Evolutionary conservation across 805 yeast genomes (phyloP), one percentile per base, ranked within the genome.

Genomic region (Metschnikowia cubensis): DNA sequence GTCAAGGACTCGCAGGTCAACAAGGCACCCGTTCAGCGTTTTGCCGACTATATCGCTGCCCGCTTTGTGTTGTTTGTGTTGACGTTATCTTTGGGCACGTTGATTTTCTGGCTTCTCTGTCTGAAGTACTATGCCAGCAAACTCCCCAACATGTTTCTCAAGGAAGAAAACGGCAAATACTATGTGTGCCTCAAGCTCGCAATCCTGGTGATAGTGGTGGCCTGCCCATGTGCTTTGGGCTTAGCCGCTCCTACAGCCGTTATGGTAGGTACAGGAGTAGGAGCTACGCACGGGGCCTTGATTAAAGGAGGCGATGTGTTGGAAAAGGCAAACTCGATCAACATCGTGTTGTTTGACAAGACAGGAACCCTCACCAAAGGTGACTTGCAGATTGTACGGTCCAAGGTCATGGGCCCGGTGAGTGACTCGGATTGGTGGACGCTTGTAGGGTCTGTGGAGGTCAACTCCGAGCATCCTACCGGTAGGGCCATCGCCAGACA

Each of bases 231-330:
- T 76, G 98, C 99, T 0, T 70, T 94, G 21, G 99, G 99, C 2
- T 75, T 94, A 45, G 97, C 97, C 3, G 96, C 98, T 0, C 99
- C 99, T 1, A 95, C 99, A 1, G 98, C 98, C 0, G 89, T 94
- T 10, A 94, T 95, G 97, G 99, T 94, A 2, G 99, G 97, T 7
- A 92, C 98, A 2, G 99, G 99, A 37, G 85, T 89, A 20, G 98
- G 96, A 37, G 98, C 99, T 0, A 67, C 80, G 13, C 76, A 89
- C 65, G 98, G 99, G 17, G 86, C 94, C 4, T 73, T 94, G 48
- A 87, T 94, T 60, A 94, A 92, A 67, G 96, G 97, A 43, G 99
- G 97, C 20, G 96, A 86, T 46, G 81, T 87, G 14, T 76, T 94
- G 53, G 98, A 94, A 62, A 76, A 71, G 50, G 84, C 94, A 6